phyloP scores from a whole-genome alignment of 2,329 filamentous ascomycete genomes.

The Cadophora sp. region DNA sequence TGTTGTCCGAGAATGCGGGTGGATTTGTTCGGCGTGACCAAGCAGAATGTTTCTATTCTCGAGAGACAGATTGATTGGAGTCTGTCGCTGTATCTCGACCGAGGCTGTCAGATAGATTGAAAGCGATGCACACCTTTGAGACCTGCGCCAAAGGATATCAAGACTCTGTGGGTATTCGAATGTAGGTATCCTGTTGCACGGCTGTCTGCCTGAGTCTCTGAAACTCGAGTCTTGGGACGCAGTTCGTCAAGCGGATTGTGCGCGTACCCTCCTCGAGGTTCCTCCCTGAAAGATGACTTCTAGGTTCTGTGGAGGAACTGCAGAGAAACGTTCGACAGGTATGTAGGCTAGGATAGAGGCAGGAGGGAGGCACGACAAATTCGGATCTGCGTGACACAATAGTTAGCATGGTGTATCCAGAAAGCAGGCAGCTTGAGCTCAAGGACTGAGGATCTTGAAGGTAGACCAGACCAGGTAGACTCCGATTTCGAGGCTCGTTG shows the following conservation, averaged over 20 bases:
- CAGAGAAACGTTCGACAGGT: conserved; percentile 36
- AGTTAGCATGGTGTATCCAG: conserved; percentile 33
- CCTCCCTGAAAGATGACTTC: conserved; percentile 22
- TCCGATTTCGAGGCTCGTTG: neutral
- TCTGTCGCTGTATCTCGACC: conserved; percentile 19
- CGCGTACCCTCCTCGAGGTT: conserved; percentile 14
- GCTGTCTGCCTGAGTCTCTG: neutral
- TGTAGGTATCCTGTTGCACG: conserved; percentile 15
- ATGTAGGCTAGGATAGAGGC: conserved; percentile 36
- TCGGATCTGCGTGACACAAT: conserved; percentile 37
- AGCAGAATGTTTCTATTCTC: conserved; percentile 12
- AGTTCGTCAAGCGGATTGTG: conserved; percentile 19
- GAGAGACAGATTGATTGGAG: conserved; percentile 19
- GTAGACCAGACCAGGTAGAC: conserved; percentile 3
- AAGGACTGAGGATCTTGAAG: neutral
- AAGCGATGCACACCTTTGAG: conserved; percentile 19
- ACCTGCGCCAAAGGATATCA: conserved; percentile 19
- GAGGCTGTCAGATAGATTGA: conserved; percentile 21
- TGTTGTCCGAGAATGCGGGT: conserved; percentile 20
- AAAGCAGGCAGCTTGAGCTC: neutral
- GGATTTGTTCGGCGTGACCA: conserved; percentile 19
- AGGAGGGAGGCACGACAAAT: conserved; percentile 31
- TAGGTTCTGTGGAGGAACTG: conserved; percentile 32
- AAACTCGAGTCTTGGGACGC: conserved; percentile 30
- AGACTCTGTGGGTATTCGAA: conserved; percentile 19